A percentile compares a stretch with the other conserved stretches of the same genome.
These are phyloP conservation scores for Copromyces sp. DNA, from an alignment of 495 filamentous ascomycete species.

Conservation along the genomic window DNA sequence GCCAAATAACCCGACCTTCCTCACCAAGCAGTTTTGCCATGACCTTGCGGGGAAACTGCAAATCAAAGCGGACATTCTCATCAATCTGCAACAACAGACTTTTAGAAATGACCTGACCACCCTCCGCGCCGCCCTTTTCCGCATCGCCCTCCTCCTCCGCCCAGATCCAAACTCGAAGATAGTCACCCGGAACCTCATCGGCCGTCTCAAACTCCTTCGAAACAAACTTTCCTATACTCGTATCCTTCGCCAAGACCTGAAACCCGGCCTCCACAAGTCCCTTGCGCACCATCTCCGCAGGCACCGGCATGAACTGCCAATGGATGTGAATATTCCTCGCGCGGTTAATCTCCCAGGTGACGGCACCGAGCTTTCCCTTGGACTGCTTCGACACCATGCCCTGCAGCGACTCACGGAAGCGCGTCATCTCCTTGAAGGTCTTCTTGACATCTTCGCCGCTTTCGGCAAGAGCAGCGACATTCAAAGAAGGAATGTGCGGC, in stretches of 20 bases:
- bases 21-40: constrained; percentile 78
- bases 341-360: constrained; percentile 86
- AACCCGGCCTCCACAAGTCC: constrained; percentile 76
- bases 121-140: constrained; percentile 19
- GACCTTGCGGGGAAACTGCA: constrained; percentile 62
- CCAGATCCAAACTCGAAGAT: constrained; percentile 81
- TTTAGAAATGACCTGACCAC: constrained; percentile 31
- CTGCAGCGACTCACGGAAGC: constrained; percentile 63
- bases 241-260: constrained; percentile 71
- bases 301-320: constrained; percentile 88
- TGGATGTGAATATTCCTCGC: constrained; percentile 71
- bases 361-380: constrained; percentile 54
- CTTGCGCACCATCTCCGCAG: constrained; percentile 48
- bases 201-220: constrained; percentile 28
- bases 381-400: constrained; percentile 50
- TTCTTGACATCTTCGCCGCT: constrained; percentile 32
- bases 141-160: constrained; percentile 25
- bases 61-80: constrained; percentile 41
- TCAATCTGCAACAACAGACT: constrained; percentile 39
- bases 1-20: constrained; percentile 67
- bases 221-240: constrained; percentile 50
- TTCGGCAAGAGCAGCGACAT: constrained; percentile 46
- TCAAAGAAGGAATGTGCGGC: constrained; percentile 46
- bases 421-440: constrained; percentile 68
- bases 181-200: constrained; percentile 50